Conservation (phyloP, 2,329 filamentous ascomycete genomes). For the Alternaria consortialis region DNA sequence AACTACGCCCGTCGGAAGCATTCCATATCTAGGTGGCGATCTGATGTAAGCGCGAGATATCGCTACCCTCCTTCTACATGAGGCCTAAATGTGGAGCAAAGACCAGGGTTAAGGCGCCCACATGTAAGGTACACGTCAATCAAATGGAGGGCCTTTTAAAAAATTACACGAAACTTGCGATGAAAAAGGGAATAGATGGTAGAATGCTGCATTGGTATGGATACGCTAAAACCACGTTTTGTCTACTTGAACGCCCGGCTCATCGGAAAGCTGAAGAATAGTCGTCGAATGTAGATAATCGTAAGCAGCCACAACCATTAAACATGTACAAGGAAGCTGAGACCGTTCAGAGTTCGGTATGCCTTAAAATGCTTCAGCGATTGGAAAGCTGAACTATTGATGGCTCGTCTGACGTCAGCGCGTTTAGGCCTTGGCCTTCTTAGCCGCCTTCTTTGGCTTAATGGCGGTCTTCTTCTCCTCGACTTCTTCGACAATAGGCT, state of each 20-base stretch:
- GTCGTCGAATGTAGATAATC: slow-evolving; percentile 4
- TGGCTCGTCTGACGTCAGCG: not conserved
- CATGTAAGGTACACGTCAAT: not conserved
- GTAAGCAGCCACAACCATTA: slow-evolving; percentile 1
- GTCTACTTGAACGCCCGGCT: not conserved
- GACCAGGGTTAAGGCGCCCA: not conserved
- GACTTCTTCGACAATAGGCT: slow-evolving; percentile 20
- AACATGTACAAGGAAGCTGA: slow-evolving; percentile 3
- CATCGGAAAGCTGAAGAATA: slow-evolving; percentile 4
- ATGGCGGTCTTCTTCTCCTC: slow-evolving; percentile 30
- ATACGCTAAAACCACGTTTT: slow-evolving; percentile 1
- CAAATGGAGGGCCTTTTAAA: not conserved
- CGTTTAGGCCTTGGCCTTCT: slow-evolving; percentile 36
- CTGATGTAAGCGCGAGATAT: not conserved
- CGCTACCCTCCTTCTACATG: not conserved
- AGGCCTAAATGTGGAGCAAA: not conserved
- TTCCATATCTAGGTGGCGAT: not conserved
- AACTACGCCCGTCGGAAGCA: not conserved
- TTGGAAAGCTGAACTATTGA: not conserved
- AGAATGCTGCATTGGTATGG: not conserved
- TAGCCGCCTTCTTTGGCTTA: slow-evolving; percentile 36
- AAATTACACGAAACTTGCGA: not conserved
- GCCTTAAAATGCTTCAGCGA: not conserved
- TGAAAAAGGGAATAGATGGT: not conserved
- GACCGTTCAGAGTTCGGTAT: not conserved